Base-by-base conservation (phyloP, 495 filamentous ascomycete genomes). In the Penicillium coprophilum region DNA sequence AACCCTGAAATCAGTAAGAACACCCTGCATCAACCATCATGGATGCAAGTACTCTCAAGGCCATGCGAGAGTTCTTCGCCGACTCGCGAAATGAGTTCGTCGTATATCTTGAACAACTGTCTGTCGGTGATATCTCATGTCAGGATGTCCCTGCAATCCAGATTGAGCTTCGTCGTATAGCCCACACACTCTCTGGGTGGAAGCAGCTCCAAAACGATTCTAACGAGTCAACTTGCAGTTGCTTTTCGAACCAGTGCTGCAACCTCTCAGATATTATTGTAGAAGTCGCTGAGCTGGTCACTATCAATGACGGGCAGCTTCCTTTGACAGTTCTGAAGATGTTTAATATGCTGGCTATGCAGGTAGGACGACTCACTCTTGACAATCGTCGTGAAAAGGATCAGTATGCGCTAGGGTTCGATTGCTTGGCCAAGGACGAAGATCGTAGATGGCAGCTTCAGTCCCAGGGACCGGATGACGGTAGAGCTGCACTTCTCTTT, bases 301-400 rank as follows among this genome's bases (percentile, higher is more conserved):
- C 6, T 36, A 34, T 38, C 6, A 17, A 31, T 9, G 45, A 21
- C 15, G 45, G 15, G 1, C 11, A 23, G 12, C 12, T 49, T 13
- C 31, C 46, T n/a, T 6, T 17, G 12, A n/a, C 19, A 4, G 10
- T 20, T 0, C 15, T 23, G 46, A 49, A 49, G 11, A 49, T 49
- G 20, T 49, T 23, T 13, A 24, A 23, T 32, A 49, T 49, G 46
- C 31, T 49, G 19, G 46, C 46, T 30, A 23, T 49, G 12, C 46
- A 49, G 13, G 11, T 36, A 6, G 46, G 31, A n/a, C 46, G 46
- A 49, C 31, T 49, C 6, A 38, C 30, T 23, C 19, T 49, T 6
- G 20, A 49, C 6, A 20, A 13, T n/a, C 31, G 36, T 49, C 31
- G 19, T 20, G 20, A 19, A 24, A 30, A 21, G 46, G 46, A 49